A percentile compares a stretch with the other conserved stretches of the same genome.
Conservation (phyloP, 257 asterid genomes). For the Nicotiana attenuata region DNA sequence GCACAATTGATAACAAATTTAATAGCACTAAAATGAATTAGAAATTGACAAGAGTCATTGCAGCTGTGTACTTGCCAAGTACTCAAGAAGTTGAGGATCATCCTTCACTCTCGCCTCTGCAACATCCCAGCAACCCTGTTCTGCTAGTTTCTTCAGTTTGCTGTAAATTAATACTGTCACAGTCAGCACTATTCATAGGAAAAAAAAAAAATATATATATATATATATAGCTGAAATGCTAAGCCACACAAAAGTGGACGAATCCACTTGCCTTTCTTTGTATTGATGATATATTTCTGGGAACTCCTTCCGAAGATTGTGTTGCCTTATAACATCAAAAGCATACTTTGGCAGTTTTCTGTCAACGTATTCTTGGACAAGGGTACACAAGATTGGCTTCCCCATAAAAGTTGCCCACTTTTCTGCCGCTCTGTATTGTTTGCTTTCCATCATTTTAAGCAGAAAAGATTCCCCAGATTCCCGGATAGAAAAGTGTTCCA, state of each 20-base stretch:
- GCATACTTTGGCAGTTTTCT: conserved; percentile 49
- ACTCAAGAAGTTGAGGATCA: conserved; percentile 65
- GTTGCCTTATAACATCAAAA: conserved; percentile 56
- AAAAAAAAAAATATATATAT: no score
- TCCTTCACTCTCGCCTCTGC: conserved; percentile 78
- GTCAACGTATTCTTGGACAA: conserved; percentile 58
- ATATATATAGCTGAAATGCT: neutral
- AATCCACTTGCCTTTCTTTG: conserved; percentile 69
- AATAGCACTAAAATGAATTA: neutral
- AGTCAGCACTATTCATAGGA: neutral
- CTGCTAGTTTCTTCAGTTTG: conserved; percentile 84
- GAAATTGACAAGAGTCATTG: neutral
- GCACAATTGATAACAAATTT: neutral
- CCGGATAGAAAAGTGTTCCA: conserved; percentile 69
- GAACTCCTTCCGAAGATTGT: conserved; percentile 64
- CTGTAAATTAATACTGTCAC: conserved; percentile 38
- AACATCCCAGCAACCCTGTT: conserved; percentile 90
- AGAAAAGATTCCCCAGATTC: conserved; percentile 59
- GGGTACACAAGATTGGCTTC: conserved; percentile 51
- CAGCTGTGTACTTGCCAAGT: conserved; percentile 55
- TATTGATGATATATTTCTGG: conserved; percentile 76
- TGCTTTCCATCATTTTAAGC: conserved; percentile 53
- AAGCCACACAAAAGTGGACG: conserved; percentile 15
- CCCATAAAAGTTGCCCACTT: conserved; percentile 94
- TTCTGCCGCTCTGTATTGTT: conserved; percentile 71